Conservation (phyloP, 306 rosid species). For the Casuarina equisetifolia region DNA sequence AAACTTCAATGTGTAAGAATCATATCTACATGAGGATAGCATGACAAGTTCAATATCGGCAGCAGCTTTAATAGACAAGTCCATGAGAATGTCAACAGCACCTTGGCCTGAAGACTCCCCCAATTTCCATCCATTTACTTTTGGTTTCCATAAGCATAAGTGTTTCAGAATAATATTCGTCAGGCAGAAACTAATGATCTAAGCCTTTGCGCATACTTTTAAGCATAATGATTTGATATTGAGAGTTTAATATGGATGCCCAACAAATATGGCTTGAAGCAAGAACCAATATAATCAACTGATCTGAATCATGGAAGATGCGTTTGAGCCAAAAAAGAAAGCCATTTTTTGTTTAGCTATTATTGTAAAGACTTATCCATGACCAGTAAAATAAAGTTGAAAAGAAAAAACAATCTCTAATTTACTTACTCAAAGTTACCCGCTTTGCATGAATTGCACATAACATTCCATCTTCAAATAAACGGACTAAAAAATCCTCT, state of each 20-base stretch:
- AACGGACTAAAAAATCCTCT: slow-evolving; percentile 61
- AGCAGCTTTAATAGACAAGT: background rate
- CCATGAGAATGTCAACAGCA: background rate
- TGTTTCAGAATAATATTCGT: background rate
- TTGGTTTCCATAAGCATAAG: background rate
- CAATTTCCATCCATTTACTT: background rate
- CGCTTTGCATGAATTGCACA: slow-evolving; percentile 93
- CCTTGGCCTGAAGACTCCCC: background rate
- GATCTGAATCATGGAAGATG: background rate
- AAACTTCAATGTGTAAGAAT: background rate
- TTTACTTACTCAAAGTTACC: slow-evolving; percentile 85
- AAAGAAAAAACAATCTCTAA: background rate
- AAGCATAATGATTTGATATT: too few species aligned
- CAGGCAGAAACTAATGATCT: background rate
- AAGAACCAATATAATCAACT: background rate
- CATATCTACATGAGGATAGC: background rate
- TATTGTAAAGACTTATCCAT: background rate
- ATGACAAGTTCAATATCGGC: background rate
- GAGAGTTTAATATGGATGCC: too few species aligned
- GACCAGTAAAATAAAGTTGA: background rate
- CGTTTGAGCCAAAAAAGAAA: background rate
- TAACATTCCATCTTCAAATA: slow-evolving; percentile 82
- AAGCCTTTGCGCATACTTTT: background rate
- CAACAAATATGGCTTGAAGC: too few species aligned
- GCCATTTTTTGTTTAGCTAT: background rate